Evolutionary conservation across 2,329 filamentous ascomycete genomes (phyloP).

Genomic region (Dothistroma septosporum): DNA sequence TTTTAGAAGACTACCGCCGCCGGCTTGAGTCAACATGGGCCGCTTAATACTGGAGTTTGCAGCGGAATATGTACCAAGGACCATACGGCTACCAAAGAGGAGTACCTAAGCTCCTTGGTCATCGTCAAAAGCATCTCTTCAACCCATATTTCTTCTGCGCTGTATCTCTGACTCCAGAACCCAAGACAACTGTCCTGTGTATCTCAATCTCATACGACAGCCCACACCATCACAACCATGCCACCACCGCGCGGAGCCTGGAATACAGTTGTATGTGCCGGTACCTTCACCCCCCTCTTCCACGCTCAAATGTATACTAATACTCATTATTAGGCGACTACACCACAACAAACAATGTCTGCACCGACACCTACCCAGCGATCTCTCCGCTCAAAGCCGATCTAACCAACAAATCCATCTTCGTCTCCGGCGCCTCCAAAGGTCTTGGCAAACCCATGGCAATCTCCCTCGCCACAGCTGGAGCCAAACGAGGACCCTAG

Average conservation of each 20-base stretch:
- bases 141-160: not conserved
- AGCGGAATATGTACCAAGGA: not conserved
- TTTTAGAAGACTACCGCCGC: not conserved
- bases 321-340: slow-evolving; percentile 14
- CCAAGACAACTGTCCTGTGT: too few species aligned
- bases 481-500: slow-evolving; percentile 32
- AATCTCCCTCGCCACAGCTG: slow-evolving; percentile 54
- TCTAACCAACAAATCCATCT: slow-evolving; percentile 41
- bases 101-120: not conserved
- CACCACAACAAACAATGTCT: slow-evolving; percentile 18
- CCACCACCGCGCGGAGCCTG: slow-evolving; percentile 20
- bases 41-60: not conserved
- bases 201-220: not conserved
- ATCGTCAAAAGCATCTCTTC: not conserved
- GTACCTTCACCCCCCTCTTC: slow-evolving; percentile 3
- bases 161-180: not conserved
- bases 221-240: not conserved
- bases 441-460: slow-evolving; percentile 49
- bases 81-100: not conserved
- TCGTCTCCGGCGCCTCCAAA: slow-evolving; percentile 49
- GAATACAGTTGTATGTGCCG: slow-evolving; percentile 21
- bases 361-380: slow-evolving; percentile 34
- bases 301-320: not conserved
- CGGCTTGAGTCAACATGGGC: not conserved
- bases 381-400: slow-evolving; percentile 33